Base-by-base conservation (phyloP, 139 green algal species). In the Pseudopediastrum boryanum region DNA sequence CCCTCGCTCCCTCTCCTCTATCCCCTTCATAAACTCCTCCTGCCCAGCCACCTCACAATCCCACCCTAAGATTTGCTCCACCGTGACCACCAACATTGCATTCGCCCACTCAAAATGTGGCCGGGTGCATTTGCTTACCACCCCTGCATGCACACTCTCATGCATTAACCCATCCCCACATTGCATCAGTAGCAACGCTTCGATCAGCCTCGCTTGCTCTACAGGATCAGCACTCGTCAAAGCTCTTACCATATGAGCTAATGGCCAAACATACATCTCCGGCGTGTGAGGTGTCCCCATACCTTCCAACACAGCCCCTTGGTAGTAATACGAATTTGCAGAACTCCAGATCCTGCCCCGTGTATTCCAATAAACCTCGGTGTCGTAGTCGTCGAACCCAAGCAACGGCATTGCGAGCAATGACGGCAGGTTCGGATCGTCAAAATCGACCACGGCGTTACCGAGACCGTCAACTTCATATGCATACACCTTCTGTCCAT, bases 341-440 rank as follows among this genome's bases (percentile, higher is more conserved):
- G 54, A 66, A 44, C 78, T 86, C 4, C 88, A 58, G 36, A 92
- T 75, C 3, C 85, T 76, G 16, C 13, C 12, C 19, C 78, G 58
- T 0, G 87, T 92, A 27, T 36, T 31, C 0, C 25, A 7, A 51
- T 87, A 91, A 0, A 89, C 48, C 48, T 82, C 27, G 66, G 69
- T 4, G 41, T 93, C 82, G 56, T 82, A 89, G 16, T 74, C 29
- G 1, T 50, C 23, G 42, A 86, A 93, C 3, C 89, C 89, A 52
- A 93, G 71, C 66, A 93, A 51, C 4, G 89, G 89, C 23, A 91
- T 77, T 33, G 88, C 85, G 63, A 93, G 77, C 46, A 93, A 77
- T 5, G 79, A 88, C 9, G 89, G 89, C 56, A 93, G 46, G 67
- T 93, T 93, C 43, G 89, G 87, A 73, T 93, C 89, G 62, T 93